Conservation (phyloP, 2,329 filamentous ascomycete genomes). For the Cytospora mali region DNA sequence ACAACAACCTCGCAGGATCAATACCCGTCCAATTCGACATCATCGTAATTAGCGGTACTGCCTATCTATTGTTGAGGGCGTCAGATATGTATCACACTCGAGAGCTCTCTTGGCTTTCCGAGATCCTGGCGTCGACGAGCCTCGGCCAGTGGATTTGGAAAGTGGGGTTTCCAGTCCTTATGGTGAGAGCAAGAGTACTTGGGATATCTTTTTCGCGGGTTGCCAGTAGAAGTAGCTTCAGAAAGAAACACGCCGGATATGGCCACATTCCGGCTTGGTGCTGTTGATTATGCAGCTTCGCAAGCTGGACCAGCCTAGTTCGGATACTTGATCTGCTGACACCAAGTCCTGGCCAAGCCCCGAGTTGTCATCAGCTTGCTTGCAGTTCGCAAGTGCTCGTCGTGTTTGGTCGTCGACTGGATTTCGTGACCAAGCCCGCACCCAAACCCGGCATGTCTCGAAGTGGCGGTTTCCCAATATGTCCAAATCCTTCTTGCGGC, state of each 20-base stretch:
- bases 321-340: neutral
- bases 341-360: neutral
- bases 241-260: neutral
- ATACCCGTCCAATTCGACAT: neutral
- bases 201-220: neutral
- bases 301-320: neutral
- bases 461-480: neutral
- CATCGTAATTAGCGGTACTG: neutral
- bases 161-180: neutral
- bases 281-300: neutral
- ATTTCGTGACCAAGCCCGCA: neutral
- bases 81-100: neutral
- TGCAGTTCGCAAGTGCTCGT: neutral
- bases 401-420: neutral
- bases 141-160: neutral
- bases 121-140: neutral
- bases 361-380: neutral
- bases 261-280: neutral
- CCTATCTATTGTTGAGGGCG: too few relatives aligned
- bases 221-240: neutral
- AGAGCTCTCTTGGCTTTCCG: neutral
- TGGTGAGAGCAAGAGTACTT: neutral
- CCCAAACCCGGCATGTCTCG: neutral
- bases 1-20: neutral
- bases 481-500: neutral